Percentiles rank a stretch among this genome's conserved stretches.
Conservation (phyloP, 495 filamentous ascomycete species). For the Penicillium robsamsonii region DNA sequence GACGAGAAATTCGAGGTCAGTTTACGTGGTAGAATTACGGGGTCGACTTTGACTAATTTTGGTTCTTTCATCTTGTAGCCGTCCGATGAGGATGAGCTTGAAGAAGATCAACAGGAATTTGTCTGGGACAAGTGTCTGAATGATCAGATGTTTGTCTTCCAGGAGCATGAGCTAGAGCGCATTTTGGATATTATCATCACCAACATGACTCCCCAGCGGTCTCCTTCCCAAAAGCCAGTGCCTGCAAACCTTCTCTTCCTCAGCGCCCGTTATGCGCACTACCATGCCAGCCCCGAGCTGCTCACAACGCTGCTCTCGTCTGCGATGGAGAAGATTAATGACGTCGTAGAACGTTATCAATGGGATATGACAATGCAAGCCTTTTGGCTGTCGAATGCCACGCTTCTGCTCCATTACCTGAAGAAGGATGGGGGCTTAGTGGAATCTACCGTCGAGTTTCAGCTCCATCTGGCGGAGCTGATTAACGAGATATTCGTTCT, state of each 20-base stretch:
- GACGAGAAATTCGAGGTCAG: slow-evolving; percentile 92
- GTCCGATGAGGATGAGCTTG: slow-evolving; percentile 68
- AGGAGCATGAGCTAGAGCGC: slow-evolving; percentile 83
- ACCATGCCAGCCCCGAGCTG: slow-evolving; percentile 86
- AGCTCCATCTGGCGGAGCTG: slow-evolving; percentile 88
- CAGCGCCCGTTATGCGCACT: slow-evolving; percentile 92
- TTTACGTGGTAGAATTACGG: slow-evolving; percentile 1
- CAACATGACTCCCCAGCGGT: slow-evolving; percentile 95
- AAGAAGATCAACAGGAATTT: slow-evolving; percentile 90
- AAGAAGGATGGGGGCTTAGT: slow-evolving; percentile 88
- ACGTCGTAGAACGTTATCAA: slow-evolving; percentile 88
- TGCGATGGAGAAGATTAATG: slow-evolving; percentile 95
- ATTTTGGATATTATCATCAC: slow-evolving; percentile 96
- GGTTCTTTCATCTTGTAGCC: slow-evolving; percentile 47
- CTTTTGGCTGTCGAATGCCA: slow-evolving; percentile 99
- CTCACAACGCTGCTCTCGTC: slow-evolving; percentile 74
- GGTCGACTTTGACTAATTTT: slow-evolving; percentile 8
- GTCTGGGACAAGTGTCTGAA: slow-evolving; percentile 95
- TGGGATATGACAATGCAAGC: slow-evolving; percentile 99
- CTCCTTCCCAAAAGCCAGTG: slow-evolving; percentile 93
- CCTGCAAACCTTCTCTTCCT: slow-evolving; percentile 97
- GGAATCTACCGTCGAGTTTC: slow-evolving; percentile 81
- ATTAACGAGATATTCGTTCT: slow-evolving; percentile 99
- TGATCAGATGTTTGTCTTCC: slow-evolving; percentile 99
- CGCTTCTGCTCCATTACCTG: slow-evolving; percentile 88